phyloP scores from a whole-genome alignment of 371 early-diverging fungal genomes.

The Syncephalastrum racemosum region DNA sequence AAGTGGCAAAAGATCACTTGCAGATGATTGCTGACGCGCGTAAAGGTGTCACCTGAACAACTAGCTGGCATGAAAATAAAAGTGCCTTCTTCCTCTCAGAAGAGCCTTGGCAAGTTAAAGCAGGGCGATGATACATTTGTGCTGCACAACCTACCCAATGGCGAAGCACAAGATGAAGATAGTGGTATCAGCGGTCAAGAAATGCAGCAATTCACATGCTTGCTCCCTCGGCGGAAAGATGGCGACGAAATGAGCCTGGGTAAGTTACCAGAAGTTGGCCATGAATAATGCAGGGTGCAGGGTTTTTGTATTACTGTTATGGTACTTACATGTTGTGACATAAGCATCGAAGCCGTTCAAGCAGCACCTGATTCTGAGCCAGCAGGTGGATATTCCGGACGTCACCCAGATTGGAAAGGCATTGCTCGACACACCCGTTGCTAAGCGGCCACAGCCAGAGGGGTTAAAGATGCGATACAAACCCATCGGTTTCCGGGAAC shows the following conservation, averaged over 20 bases:
- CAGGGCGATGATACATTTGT: slow-evolving; percentile 21
- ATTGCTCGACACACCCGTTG: slow-evolving; percentile 33
- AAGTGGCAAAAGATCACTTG: slow-evolving; percentile 2
- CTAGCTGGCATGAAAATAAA: slow-evolving; percentile 29
- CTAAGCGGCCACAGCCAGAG: slow-evolving; percentile 45
- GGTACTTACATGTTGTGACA: background rate
- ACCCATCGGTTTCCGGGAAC: slow-evolving; percentile 36
- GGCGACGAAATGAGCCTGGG: slow-evolving; percentile 15
- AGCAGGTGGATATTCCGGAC: slow-evolving; percentile 45
- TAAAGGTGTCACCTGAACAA: slow-evolving; percentile 32
- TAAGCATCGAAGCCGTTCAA: slow-evolving; percentile 40
- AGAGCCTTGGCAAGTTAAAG: slow-evolving; percentile 31
- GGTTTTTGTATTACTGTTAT: background rate
- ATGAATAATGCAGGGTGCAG: background rate
- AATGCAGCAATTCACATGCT: slow-evolving; percentile 43
- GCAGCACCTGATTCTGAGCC: slow-evolving; percentile 39
- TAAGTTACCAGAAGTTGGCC: background rate
- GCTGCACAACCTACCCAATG: slow-evolving; percentile 35
- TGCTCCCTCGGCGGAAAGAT: slow-evolving; percentile 33
- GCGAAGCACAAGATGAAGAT: slow-evolving; percentile 21
- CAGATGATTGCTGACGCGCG: too few relatives aligned
- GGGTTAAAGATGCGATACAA: slow-evolving; percentile 48
- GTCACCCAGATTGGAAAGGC: slow-evolving; percentile 34
- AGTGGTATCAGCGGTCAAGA: slow-evolving; percentile 50
- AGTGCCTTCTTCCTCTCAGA: slow-evolving; percentile 16